Evolutionary conservation across 768 basidiomycete genomes (phyloP), one percentile per base, ranked within the genome.

Genomic region (Tubosaeta brunneosetosa): DNA sequence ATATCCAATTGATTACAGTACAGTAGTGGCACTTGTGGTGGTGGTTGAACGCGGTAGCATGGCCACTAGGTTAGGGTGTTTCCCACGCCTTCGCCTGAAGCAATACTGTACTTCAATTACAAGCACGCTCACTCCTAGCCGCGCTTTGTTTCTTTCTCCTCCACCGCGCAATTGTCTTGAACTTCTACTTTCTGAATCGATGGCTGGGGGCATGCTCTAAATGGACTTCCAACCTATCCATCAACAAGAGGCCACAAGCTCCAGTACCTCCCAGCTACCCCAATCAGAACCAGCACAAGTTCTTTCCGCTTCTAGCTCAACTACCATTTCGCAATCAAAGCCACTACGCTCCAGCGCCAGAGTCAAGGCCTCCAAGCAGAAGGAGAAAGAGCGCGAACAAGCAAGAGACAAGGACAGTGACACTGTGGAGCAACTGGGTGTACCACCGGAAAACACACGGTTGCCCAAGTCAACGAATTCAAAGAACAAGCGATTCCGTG

Each of bases 201-300:
- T 91, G 88, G 88, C 88, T 84, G 84, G 81, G 82, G 72, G 84
- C 79, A 83, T 80, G 76, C 77, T 82, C 86, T 90, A 89, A 90
- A 91, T 91, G 88, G 88, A 91, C 85, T 82, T 86, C 82, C 80
- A 81, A 87, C 81, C 78, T 75, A 73, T 72, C 66, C 73, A 87
- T 77, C 76, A 78, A 65, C 79, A 79, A 77, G 81, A 84, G 81
- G 83, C 83, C 80, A 80, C 79, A 71, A 74, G 72, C 80, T 79
- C 81, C 71, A 84, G 78, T 73, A 66, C 55, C 57, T 60, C 56
- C 63, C 69, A 73, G 66, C 74, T 72, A 64, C 67, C 76, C 69
- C 69, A 71, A 71, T 71, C 67, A 69, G 67, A 69, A 66, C 59
- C 55, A 49, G 46, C 36, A 47, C 61, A 58, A 51, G 40, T 69